These are phyloP conservation scores for Alternaria gaisen DNA, from an alignment of 2,329 filamentous ascomycete species.

Conservation along the genomic window DNA sequence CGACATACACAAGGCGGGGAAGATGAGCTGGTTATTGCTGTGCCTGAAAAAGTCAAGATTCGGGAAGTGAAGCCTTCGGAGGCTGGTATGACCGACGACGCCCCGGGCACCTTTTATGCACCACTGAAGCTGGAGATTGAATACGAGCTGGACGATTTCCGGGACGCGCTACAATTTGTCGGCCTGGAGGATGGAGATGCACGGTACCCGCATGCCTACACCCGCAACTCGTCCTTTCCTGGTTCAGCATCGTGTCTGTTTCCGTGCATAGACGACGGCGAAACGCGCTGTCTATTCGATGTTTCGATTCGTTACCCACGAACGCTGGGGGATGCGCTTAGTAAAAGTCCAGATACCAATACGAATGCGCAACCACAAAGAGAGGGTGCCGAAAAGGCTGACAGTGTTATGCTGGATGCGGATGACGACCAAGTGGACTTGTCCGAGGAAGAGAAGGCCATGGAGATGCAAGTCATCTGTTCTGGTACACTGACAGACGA, in stretches of 20 bases:
- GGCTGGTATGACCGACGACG: conserved; percentile 43
- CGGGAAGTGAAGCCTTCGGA: conserved; percentile 66
- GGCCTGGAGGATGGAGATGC: conserved; percentile 81
- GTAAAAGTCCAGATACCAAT: conserved; percentile 45
- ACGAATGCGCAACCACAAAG: conserved; percentile 20
- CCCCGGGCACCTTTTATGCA: conserved; percentile 57
- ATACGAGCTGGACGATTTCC: conserved; percentile 76
- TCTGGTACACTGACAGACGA: conserved; percentile 91
- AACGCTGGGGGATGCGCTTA: conserved; percentile 79
- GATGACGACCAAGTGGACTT: conserved; percentile 56
- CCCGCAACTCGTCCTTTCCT: conserved; percentile 78
- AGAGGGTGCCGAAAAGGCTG: conserved; percentile 39
- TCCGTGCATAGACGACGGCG: conserved; percentile 88
- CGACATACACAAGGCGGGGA: conserved; percentile 62
- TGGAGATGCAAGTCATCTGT: conserved; percentile 90
- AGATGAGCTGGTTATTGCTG: conserved; percentile 65
- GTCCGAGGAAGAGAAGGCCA: conserved; percentile 80
- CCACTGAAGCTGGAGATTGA: conserved; percentile 75
- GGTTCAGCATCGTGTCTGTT: conserved; percentile 88
- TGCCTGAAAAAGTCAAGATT: conserved; percentile 69
- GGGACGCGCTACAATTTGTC: conserved; percentile 92
- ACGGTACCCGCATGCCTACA: conserved; percentile 91
- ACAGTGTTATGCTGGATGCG: conserved; percentile 45
- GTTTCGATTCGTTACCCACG: conserved; percentile 86
- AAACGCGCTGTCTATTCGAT: conserved; percentile 84